Evolutionary conservation across 345 rosid genomes (phyloP).

Genomic region (Punica granatum): DNA sequence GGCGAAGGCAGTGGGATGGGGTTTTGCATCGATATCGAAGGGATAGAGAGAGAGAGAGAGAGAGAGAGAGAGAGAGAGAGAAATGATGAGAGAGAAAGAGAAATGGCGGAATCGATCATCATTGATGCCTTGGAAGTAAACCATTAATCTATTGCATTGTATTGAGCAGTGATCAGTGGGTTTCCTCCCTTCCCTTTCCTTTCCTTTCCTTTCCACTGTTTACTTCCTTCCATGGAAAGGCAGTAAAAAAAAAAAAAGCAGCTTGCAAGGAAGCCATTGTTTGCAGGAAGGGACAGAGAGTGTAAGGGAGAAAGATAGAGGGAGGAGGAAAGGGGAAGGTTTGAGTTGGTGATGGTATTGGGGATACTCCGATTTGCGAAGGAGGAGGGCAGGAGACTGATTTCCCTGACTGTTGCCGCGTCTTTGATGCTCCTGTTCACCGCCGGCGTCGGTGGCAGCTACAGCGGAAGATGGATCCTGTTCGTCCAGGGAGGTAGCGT

Average conservation of each 20-base stretch:
- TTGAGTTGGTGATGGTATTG: constrained; percentile 42
- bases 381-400: constrained; percentile 9
- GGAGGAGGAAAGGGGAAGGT: constrained; percentile 4
- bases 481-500: constrained; percentile 38
- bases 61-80: no score
- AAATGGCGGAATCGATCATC: not conserved
- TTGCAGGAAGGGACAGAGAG: not conserved
- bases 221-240: not conserved
- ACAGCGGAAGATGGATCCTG: constrained; percentile 35
- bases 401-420: constrained; percentile 14
- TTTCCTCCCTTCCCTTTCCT: no score
- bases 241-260: not conserved
- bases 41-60: no score
- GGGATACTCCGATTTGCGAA: constrained; percentile 19
- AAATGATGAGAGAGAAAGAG: no score
- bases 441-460: constrained; percentile 22
- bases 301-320: not conserved
- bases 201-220: not conserved
- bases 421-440: constrained; percentile 31
- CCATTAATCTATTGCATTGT: not conserved
- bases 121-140: constrained; percentile 1
- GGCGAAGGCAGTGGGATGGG: no score
- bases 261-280: not conserved
- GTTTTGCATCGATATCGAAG: no score
- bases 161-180: constrained; percentile 4